Percentiles rank a stretch among this genome's conserved stretches.
These are phyloP conservation scores for Sporodiniella umbellata DNA, from an alignment of 371 early-diverging fungal genomes.

Conservation along the genomic window DNA sequence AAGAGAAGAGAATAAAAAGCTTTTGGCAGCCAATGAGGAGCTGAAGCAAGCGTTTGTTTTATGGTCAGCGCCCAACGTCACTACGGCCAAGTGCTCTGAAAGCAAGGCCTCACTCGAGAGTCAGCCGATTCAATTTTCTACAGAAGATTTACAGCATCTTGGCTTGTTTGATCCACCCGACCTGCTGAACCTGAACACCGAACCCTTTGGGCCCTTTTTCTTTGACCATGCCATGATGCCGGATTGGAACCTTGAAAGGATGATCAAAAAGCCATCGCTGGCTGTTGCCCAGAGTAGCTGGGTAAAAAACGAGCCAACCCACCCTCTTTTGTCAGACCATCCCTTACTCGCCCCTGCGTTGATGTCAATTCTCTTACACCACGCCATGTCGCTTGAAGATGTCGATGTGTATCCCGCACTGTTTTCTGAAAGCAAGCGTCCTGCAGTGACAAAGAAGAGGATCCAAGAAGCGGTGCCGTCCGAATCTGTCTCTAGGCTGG, in stretches of 20 bases:
- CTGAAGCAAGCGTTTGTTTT: constrained; percentile 14
- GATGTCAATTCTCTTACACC: constrained; percentile 28
- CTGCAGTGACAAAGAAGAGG: too few species aligned
- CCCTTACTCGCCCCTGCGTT: constrained; percentile 29
- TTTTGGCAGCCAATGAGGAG: constrained; percentile 14
- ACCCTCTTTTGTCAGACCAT: constrained; percentile 12
- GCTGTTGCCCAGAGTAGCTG: constrained; percentile 6
- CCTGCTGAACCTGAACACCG: constrained; percentile 1
- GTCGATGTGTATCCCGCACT: constrained; percentile 11
- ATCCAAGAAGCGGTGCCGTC: too few species aligned
- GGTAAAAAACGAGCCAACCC: background rate
- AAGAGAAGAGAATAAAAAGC: constrained; percentile 16
- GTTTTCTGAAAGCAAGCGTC: too few species aligned
- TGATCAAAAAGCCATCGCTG: too few species aligned
- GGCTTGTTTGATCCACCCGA: constrained; percentile 14
- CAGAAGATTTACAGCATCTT: constrained; percentile 17
- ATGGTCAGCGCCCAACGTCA: constrained; percentile 44
- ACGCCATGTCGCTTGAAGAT: constrained; percentile 22
- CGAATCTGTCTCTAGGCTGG: background rate
- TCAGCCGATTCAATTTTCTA: constrained; percentile 9
- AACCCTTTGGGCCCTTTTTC: constrained; percentile 9
- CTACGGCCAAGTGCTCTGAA: constrained; percentile 7
- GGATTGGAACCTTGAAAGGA: constrained; percentile 22
- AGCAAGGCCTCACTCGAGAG: too few species aligned
- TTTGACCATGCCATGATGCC: constrained; percentile 22